Percentiles rank a stretch among this genome's conserved stretches.
phyloP scores from a whole-genome alignment of 2,329 filamentous ascomycete species.

The Sarocladium strictum region DNA sequence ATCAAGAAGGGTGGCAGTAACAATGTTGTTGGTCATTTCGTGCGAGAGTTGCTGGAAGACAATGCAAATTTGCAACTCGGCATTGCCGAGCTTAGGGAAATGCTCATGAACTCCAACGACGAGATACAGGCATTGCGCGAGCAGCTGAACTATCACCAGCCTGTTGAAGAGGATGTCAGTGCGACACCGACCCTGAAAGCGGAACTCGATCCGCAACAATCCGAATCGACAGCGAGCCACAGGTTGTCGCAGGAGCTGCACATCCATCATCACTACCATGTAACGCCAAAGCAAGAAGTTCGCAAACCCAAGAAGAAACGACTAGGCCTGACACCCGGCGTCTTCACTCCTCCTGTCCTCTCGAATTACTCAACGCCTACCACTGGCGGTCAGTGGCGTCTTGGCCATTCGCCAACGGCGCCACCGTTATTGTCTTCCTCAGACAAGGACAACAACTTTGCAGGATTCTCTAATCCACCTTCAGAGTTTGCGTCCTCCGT shows the following conservation, averaged over 20 bases:
- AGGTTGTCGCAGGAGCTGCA: conserved; percentile 67
- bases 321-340: conserved; percentile 52
- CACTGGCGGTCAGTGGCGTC: conserved; percentile 28
- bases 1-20: conserved; percentile 45
- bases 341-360: conserved; percentile 51
- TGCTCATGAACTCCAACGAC: conserved; percentile 87
- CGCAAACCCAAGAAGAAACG: conserved; percentile 69
- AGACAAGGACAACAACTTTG: conserved; percentile 43
- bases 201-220: conserved; percentile 56
- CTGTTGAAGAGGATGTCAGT: conserved; percentile 40
- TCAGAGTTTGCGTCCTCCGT: conserved; percentile 68
- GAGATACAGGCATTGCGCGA: conserved; percentile 85
- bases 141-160: conserved; percentile 74
- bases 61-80: conserved; percentile 91
- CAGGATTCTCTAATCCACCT: conserved; percentile 38
- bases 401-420: conserved; percentile 31
- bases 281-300: conserved; percentile 53
- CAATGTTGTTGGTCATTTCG: conserved; percentile 87
- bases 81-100: conserved; percentile 83
- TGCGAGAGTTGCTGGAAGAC: conserved; percentile 90
- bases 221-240: conserved; percentile 11
- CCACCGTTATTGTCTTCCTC: conserved; percentile 30
- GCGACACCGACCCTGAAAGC: conserved; percentile 56
- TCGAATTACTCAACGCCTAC: conserved; percentile 37
- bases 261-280: conserved; percentile 92